Base-by-base conservation (phyloP, 345 rosid genomes). In the Dimocarpus longan region DNA sequence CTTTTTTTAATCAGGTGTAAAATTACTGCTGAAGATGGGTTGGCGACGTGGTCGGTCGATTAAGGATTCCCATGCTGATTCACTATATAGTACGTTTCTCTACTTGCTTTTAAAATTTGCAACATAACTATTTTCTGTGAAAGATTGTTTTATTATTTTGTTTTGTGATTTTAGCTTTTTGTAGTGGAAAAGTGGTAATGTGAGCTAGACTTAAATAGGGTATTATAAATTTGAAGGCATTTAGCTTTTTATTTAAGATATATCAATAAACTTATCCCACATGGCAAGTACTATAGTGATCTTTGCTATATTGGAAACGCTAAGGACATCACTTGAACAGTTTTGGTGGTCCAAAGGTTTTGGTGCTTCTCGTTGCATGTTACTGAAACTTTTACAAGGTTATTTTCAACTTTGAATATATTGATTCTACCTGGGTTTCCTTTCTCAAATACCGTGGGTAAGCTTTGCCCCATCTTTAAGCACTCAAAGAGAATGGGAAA, bases 31-130 rank as follows among this genome's bases (percentile, higher is more conserved):
- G 79, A 96, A 91, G 88, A 92, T 96, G 98, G 98, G 98, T 81
- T 96, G 99, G 99, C 89, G 93, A 63, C 97, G 80, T 46, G 97
- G 97, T 60, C 95, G 85, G 84, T 89, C 98, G 46, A 88, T 94
- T 78, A 94, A 90, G 85, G 97, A 90, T 77, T 90, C 90, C 39
- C 86, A 80, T 73, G 83, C 91, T 74, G 87, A 83, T 83, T 85
- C 91, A 46, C 82, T 85, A 46, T 86, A 87, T 73, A 91, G 96
- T 90, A 82, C 70, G 60, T 80, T 76, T 73, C 63, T 26, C 43
- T 32, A 13, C 50, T 66, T 59, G 54, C 46, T 57, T 60, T 44
- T 43, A 18, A 2, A 72, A 18, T 4, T 60, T 73, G 13, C 10
- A 15, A 40, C 8, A 72, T 39, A 24, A 12, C 0, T 59, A 10